Evolutionary conservation across 371 early-diverging fungal genomes (phyloP).

Genomic region (Lichtheimia ornata): DNA sequence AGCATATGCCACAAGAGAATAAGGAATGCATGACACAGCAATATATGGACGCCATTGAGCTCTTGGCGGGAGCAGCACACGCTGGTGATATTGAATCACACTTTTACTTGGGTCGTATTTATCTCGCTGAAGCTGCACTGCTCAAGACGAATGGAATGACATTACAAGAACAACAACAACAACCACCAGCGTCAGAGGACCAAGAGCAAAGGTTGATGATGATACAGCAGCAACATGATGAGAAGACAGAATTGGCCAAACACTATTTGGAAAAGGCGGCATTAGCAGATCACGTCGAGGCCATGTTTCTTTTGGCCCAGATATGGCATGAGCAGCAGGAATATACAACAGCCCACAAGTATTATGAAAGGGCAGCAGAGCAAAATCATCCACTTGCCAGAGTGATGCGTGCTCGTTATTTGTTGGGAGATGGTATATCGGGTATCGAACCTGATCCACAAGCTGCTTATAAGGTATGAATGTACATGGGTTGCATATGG

Average conservation of each 20-base stretch:
- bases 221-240: slow-evolving; percentile 20
- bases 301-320: slow-evolving; percentile 44
- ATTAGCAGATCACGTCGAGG: slow-evolving; percentile 33
- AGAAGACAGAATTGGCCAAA: slow-evolving; percentile 38
- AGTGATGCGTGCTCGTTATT: slow-evolving; percentile 47
- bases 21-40: slow-evolving; percentile 1
- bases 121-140: slow-evolving; percentile 14
- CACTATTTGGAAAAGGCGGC: slow-evolving; percentile 46
- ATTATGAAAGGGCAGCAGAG: slow-evolving; percentile 42
- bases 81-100: slow-evolving; percentile 20
- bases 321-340: slow-evolving; percentile 50
- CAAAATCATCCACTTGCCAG: slow-evolving; percentile 37
- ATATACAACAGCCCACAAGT: slow-evolving; percentile 46
- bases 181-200: too few species aligned
- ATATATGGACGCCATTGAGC: slow-evolving; percentile 6
- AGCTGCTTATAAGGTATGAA: slow-evolving; percentile 41
- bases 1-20: slow-evolving; percentile 1
- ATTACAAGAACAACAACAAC: slow-evolving; percentile 6
- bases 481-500: too few species aligned
- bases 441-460: slow-evolving; percentile 37
- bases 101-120: slow-evolving; percentile 17
- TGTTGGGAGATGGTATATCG: slow-evolving; percentile 33
- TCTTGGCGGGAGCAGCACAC: slow-evolving; percentile 16
- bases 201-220: background rate
- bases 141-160: background rate